Conservation (phyloP, 2,329 filamentous ascomycete genomes). For the Myriosclerotinia scirpicola region DNA sequence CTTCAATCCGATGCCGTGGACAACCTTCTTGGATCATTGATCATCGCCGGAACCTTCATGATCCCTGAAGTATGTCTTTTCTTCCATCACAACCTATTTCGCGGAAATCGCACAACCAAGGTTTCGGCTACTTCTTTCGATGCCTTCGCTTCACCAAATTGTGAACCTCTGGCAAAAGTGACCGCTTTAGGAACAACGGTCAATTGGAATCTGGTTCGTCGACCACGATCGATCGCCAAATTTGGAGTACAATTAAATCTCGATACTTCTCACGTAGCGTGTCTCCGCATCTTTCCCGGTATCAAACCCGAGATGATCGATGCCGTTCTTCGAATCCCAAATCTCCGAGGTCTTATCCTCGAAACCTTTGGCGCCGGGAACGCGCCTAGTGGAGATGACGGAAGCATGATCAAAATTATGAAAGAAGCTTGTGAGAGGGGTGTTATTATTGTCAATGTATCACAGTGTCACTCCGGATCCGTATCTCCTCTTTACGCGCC, state of each 20-base stretch:
- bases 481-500: conserved; percentile 59
- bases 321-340: conserved; percentile 60
- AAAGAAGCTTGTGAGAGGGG: conserved; percentile 63
- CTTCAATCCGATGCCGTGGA: conserved; percentile 71
- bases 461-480: conserved; percentile 58
- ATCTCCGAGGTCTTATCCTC: conserved; percentile 64
- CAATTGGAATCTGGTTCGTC: conserved; percentile 61
- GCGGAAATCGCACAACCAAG: conserved; percentile 69
- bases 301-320: conserved; percentile 72
- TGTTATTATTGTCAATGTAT: conserved; percentile 71
- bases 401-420: conserved; percentile 59
- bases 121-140: conserved; percentile 67
- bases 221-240: conserved; percentile 56
- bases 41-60: conserved; percentile 72
- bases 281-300: conserved; percentile 69
- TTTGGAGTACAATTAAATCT: conserved; percentile 63
- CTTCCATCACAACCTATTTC: conserved; percentile 70
- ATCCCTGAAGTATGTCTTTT: conserved; percentile 74
- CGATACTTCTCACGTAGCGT: conserved; percentile 66
- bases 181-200: conserved; percentile 60
- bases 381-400: conserved; percentile 62
- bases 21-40: conserved; percentile 67
- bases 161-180: conserved; percentile 62
- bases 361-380: conserved; percentile 75
- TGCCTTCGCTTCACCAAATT: conserved; percentile 68